Percentiles rank a stretch among this genome's conserved stretches.
Evolutionary conservation across 2,329 filamentous ascomycete species (phyloP).

Genomic region (Chaetomium globosum): DNA sequence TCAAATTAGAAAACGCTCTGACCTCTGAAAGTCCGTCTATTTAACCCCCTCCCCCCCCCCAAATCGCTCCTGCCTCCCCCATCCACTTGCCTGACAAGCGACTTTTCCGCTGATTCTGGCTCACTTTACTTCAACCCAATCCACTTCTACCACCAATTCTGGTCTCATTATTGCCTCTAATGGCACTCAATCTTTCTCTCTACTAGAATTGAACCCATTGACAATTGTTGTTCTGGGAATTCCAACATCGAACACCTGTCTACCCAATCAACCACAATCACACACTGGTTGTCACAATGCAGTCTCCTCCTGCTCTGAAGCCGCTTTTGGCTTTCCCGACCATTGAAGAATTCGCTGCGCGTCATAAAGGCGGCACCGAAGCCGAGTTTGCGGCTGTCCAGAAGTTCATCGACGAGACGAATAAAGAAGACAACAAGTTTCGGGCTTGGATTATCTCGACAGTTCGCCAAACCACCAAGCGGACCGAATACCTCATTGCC

Average conservation of each 20-base stretch:
- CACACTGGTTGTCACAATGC: neutral
- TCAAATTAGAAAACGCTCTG: too few species aligned
- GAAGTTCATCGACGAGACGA: conserved; percentile 15
- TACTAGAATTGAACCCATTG: too few species aligned
- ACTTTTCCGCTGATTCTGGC: too few species aligned
- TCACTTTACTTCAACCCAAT: too few species aligned
- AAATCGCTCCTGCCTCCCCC: too few species aligned
- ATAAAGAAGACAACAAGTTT: conserved; percentile 17
- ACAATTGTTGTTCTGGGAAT: too few species aligned
- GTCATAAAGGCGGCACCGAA: conserved; percentile 26
- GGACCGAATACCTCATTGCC: conserved; percentile 17
- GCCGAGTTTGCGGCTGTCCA: conserved; percentile 15
- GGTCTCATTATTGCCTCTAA: too few species aligned
- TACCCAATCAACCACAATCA: neutral
- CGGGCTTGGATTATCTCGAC: conserved; percentile 20
- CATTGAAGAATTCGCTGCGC: conserved; percentile 18
- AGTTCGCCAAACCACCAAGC: conserved; percentile 21
- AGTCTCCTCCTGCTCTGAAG: neutral
- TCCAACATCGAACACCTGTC: neutral
- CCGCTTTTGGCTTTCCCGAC: conserved; percentile 13
- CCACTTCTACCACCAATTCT: too few species aligned
- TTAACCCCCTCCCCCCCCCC: too few species aligned
- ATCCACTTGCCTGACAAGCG: too few species aligned
- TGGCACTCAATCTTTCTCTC: too few species aligned
- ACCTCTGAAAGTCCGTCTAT: too few species aligned